Base-by-base conservation (phyloP, 2,329 filamentous ascomycete species). In the Aspergillus caelatus region DNA sequence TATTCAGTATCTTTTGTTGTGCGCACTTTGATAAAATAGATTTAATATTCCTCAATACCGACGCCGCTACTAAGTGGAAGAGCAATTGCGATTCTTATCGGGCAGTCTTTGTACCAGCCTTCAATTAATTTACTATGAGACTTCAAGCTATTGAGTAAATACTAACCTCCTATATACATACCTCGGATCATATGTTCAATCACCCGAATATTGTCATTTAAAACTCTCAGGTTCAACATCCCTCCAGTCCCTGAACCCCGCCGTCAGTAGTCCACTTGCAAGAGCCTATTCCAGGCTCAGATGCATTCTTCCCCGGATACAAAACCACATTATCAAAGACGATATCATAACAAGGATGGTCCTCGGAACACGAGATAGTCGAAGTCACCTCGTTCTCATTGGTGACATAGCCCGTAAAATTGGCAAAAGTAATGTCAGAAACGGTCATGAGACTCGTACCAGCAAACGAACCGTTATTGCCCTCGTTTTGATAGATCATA, bases 391-490 rank as follows among this genome's bases (percentile, higher is more conserved):
- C 77, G 26, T 64, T 66, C 10, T 68, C 70, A 1, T 70, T 75
- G n/a, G 76, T 70, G 14, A 82, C 70, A 61, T 78, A 82, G 1
- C 84, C 84, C 0, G 81, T 84, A 61, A 85, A 85, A 64, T 86
- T 85, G 32, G 80, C 77, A 70, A 84, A 85, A 1, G 75, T 75
- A 19, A 86, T 71, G 62, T 86, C 81, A 0, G 77, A 81, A 52
- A 87, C 72, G 12, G 78, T 73, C 82, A 87, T 84, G 64, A 81
- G 78, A 52, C 80, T 83, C 9, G 83, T 85, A 0, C 84, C 84
- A 0, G 72, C 54, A 43, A 76, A 81, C 1, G 75, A 81, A 1
- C 83, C 82, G 68, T 86, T 85, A 60, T 84, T 75, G 2, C 85
- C 84, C 52, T 68, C 82, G 59, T 83, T 77, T 68, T 87, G 79